These are phyloP conservation scores for Nicotiana benthamiana DNA, from an alignment of 257 asterid species.

Conservation along the genomic window DNA sequence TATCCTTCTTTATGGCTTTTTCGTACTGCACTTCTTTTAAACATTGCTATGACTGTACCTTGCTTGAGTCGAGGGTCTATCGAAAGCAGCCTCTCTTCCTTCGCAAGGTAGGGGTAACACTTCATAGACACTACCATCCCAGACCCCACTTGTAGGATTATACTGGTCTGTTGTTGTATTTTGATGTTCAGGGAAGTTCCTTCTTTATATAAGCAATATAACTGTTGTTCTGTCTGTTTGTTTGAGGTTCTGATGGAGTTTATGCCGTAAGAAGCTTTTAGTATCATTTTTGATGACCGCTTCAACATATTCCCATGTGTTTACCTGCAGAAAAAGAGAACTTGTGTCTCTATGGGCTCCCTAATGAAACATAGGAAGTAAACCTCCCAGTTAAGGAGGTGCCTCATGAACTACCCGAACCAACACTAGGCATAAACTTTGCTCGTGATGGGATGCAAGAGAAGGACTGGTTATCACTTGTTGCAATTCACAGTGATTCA, in stretches of 20 bases:
- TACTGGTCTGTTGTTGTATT: too few species aligned
- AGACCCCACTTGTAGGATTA: too few species aligned
- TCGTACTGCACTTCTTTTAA: too few species aligned
- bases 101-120: too few species aligned
- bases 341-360: constrained; percentile 43
- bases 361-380: constrained; percentile 48
- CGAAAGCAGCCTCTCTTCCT: too few species aligned
- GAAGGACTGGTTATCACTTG: constrained; percentile 45
- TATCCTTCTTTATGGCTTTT: too few species aligned
- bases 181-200: too few species aligned
- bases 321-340: constrained; percentile 32
- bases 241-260: background rate
- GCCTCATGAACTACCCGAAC: constrained; percentile 58
- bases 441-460: constrained; percentile 43
- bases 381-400: constrained; percentile 41
- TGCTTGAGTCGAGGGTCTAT: too few species aligned
- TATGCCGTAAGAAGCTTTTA: background rate
- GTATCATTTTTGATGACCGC: background rate
- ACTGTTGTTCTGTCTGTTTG: background rate
- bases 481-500: constrained; percentile 50
- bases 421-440: constrained; percentile 47
- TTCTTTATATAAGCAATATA: background rate
- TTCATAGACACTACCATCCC: too few species aligned
- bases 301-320: background rate
- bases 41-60: too few species aligned